phyloP scores from a whole-genome alignment of 768 basidiomycete species.

The Sporobolomyces phaffii region DNA sequence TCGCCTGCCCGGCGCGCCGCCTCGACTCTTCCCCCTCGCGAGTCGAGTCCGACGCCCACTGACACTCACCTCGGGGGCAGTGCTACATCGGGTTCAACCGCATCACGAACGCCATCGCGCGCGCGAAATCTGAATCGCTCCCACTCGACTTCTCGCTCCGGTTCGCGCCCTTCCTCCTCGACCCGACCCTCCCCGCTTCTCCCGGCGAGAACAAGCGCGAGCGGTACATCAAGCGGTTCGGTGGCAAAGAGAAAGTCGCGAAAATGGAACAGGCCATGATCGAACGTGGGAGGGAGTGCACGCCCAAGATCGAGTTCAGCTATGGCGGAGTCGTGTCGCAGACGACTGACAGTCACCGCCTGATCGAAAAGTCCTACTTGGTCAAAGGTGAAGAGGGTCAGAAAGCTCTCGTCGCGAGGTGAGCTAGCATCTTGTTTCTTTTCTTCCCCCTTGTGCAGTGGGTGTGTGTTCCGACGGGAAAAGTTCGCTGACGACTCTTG shows the following conservation, averaged over 20 bases:
- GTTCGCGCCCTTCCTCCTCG: conserved; percentile 40
- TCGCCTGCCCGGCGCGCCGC: background rate
- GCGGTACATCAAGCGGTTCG: conserved; percentile 38
- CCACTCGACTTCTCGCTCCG: conserved; percentile 26
- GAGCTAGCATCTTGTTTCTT: background rate
- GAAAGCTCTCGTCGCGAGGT: conserved; percentile 53
- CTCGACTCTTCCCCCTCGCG: too few relatives aligned
- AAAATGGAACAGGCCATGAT: conserved; percentile 37
- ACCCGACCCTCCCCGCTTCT: conserved; percentile 32
- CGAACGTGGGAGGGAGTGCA: conserved; percentile 13
- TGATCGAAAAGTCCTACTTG: conserved; percentile 63
- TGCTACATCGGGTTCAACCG: conserved; percentile 38
- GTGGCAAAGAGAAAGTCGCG: conserved; percentile 30
- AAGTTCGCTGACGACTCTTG: background rate
- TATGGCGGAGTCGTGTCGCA: conserved; percentile 57
- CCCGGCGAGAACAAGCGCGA: conserved; percentile 36
- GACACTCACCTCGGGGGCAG: background rate
- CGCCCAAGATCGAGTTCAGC: conserved; percentile 35
- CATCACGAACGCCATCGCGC: conserved; percentile 29
- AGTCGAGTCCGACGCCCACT: background rate
- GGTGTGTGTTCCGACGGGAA: too few relatives aligned
- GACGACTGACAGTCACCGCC: conserved; percentile 65
- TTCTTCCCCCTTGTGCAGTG: background rate
- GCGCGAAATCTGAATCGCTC: conserved; percentile 16
- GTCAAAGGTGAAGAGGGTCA: conserved; percentile 61